Base-by-base conservation (phyloP, 116 monocot species). In the Zostera marina region DNA sequence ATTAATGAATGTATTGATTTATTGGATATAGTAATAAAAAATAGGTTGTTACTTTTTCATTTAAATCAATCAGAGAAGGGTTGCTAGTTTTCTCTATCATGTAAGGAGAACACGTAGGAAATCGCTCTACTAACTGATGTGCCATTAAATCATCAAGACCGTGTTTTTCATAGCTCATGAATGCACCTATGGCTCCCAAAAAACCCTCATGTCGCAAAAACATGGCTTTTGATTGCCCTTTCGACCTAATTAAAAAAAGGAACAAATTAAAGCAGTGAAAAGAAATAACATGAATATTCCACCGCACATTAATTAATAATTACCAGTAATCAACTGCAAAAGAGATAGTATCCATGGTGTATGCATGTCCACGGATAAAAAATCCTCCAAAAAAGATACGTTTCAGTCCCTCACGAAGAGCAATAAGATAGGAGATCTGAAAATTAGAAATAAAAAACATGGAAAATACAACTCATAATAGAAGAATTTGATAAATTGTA, bases 141-240 rank as follows among this genome's bases (percentile, higher is more conserved):
- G 70, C 74, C 77, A 78, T 72, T 54, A 98, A 76, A 60, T 81
- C 90, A 78, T 89, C 90, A 70, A 98, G 76, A 25, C 90, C 98
- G 70, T 98, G 90, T 60, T 83, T 90, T 68, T 98, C 83, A 71
- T 90, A 90, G 63, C 90, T 98, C 98, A 98, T 90, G 59, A 98
- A 98, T 63, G 98, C 90, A 70, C 98, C 98, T 61, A 90, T 56
- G 55, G 85, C 90, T 57, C 98, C 85, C 25, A 98, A 68, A 75
- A 86, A 98, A 45, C 98, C 98, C 73, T 98, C 98, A 54, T 98
- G 98, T 17, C 98, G 79, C 47, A 98, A 63, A 83, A 98, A 98
- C 98, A 98, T 98, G 54, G 98, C 98, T 60, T 90, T 73, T 40
- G 89, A 85, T 63, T 89, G 77, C 45, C 90, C 90, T 69, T 86